Evolutionary conservation across 305 asterid genomes (phyloP), one percentile per base, ranked within the genome.

Genomic region (Euphrasia arctica): DNA sequence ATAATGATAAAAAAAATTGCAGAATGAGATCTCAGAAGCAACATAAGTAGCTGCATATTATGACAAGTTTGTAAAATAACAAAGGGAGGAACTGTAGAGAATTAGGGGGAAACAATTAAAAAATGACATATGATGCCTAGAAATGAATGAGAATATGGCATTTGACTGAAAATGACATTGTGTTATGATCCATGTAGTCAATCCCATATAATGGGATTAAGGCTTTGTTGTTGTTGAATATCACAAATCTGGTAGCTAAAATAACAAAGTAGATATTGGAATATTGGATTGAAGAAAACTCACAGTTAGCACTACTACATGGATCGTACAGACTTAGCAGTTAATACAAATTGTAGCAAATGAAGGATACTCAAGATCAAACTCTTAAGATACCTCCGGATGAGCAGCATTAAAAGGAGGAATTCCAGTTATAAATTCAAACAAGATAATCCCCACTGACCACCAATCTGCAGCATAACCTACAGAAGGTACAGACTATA

Each of bases 381-480:
- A 47, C 47, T 2, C 54, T 66, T 7, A 58, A 49, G 54, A 43
- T 88, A 90, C 97, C 97, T 90, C 95, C 29, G 97, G 90, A 73
- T 83, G 79, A 73, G 85, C 91, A 18, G 95, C 87, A 72, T 68
- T 83, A 77, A 90, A 90, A 62, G 95, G 96, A 12, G 97, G 96
- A 48, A 81, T 70, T 77, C 97, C 97, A 55, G 89, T 81, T 56
- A 88, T 73, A 60, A 90, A 73, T 75, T 90, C 97, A 74, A 85
- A 88, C 49, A 90, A 77, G 69, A 90, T 71, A 55, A 86, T 81
- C 68, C 97, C 97, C 43, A 83, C 96, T 4, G 97, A 90, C 97
- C 97, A 90, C 97, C 97, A 90, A 79, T 90, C 97, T 25, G 89
- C 85, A 67, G 96, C 87, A 63, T 75, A 77, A 79, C 97, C 97